Conservation (phyloP, 23 red algal genomes). For the Gracilaria gracilis region DNA sequence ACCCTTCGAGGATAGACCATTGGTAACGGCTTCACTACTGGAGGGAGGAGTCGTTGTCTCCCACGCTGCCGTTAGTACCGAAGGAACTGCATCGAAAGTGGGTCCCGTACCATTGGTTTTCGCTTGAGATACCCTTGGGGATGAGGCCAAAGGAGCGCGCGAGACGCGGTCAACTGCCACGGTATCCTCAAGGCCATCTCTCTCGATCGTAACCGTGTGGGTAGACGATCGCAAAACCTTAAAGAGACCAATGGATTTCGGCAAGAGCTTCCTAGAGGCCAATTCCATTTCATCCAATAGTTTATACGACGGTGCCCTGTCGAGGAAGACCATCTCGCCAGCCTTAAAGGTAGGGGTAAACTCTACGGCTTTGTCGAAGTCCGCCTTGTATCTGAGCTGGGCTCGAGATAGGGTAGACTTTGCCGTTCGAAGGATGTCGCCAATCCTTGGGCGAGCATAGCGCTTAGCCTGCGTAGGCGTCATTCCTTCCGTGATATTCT, state of each 20-base stretch:
- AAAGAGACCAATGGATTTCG: background rate
- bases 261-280: background rate
- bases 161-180: background rate
- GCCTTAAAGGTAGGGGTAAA: background rate
- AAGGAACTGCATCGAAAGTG: too few species aligned
- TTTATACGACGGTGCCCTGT: background rate
- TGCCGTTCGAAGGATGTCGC: background rate
- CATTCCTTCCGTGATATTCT: background rate
- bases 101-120: too few species aligned
- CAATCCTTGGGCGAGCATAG: background rate
- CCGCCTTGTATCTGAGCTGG: background rate
- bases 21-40: background rate
- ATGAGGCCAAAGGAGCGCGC: background rate
- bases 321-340: background rate
- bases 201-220: background rate
- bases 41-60: background rate
- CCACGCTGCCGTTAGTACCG: too few species aligned
- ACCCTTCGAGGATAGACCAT: too few species aligned
- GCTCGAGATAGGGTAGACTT: background rate
- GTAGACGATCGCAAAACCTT: background rate
- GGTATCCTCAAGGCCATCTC: background rate
- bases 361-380: constrained; percentile 6
- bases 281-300: background rate
- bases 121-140: background rate
- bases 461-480: background rate